phyloP scores from a whole-genome alignment of 169 alveolate genomes.

The Theileria equi region DNA sequence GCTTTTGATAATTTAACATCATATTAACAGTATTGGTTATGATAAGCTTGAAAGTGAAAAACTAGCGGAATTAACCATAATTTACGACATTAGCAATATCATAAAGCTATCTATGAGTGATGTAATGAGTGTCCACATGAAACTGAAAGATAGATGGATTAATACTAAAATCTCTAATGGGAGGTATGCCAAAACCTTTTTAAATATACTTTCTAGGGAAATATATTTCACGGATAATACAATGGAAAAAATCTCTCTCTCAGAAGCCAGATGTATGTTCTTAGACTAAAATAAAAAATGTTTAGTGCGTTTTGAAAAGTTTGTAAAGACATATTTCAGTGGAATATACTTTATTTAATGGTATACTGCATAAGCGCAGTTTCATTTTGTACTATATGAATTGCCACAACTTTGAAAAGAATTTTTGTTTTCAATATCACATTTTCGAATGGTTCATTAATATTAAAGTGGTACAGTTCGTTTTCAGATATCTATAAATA shows the following conservation, averaged over 20 bases:
- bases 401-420: conserved; percentile 39
- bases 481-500: conserved; percentile 15
- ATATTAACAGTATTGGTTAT: conserved; percentile 39
- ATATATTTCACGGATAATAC: conserved; percentile 20
- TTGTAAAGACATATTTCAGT: conserved; percentile 28
- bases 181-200: conserved; percentile 5
- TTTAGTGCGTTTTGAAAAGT: conserved; percentile 38
- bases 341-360: conserved; percentile 58
- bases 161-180: conserved; percentile 25
- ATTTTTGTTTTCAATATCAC: conserved; percentile 32
- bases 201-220: conserved; percentile 25
- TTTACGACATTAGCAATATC: conserved; percentile 29
- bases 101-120: conserved; percentile 12
- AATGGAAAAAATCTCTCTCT: conserved; percentile 9
- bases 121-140: conserved; percentile 17
- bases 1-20: neutral
- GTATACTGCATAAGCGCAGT: conserved; percentile 4
- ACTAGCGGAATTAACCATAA: conserved; percentile 38
- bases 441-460: conserved; percentile 29
- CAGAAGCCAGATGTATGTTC: conserved; percentile 12
- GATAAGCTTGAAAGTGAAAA: conserved; percentile 31
- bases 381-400: conserved; percentile 45
- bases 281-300: no score
- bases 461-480: conserved; percentile 28
- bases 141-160: conserved; percentile 25